Base-by-base conservation (phyloP, 1,284 basidiomycete species). In the Pisolithus thermaeus region DNA sequence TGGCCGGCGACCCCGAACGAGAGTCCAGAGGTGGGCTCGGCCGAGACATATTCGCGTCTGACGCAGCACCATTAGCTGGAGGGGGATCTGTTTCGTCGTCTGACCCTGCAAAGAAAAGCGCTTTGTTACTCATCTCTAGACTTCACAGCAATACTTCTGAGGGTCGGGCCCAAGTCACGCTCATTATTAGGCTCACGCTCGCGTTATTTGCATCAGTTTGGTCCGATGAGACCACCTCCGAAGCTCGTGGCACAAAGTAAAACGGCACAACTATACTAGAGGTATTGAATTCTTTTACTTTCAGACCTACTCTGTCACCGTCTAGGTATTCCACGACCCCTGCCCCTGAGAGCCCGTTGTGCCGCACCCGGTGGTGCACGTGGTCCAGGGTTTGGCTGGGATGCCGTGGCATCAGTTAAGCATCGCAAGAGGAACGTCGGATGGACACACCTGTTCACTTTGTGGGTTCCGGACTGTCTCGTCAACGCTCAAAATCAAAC, bases 391-490 rank as follows among this genome's bases (percentile, higher is more conserved):
- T 83, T 82, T 71, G 74, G 77, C 87, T 84, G 56, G 12, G 53
- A 48, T 54, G 52, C 22, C 11, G 52, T 49, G 14, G 32, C 2
- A 40, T 65, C 14, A 63, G 46, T 52, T 47, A 41, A 25, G 18
- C 14, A n/a, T 46, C 22, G 25, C 25, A 46, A 30, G 20, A 25
- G 35, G 49, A 52, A 41, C 49, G 37, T 56, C 39, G 56, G 40
- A n/a, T 56, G 47, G 32, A 73, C 83, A 57, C 69, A 92, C 90
- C 64, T 81, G 80, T 80, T 95, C 91, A 65, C 87, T 92, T 68
- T 95, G 91, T 7, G 93, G 93, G 67, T 93, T 95, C 58, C 89
- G 78, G 27, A 97, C 92, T 7, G 94, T 97, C 75, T 97, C 94
- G 65, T 97, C 94, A 4, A 97, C 90, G 59, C 90, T 93, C 53